Evolutionary conservation across 345 rosid genomes (phyloP).

Genomic region (Lepidium africanum): DNA sequence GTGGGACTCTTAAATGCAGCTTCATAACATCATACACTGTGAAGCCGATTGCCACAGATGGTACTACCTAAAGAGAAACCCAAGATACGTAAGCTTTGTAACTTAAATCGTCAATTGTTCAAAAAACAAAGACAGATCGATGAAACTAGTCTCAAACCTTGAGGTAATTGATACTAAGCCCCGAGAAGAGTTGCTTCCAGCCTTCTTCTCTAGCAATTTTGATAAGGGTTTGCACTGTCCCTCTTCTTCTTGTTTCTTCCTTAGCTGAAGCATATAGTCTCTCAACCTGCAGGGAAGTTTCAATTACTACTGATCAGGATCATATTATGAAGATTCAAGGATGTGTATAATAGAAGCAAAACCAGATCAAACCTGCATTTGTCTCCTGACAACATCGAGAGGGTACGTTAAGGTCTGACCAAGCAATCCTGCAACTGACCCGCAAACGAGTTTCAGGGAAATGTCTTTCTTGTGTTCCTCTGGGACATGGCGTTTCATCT

Average conservation of each 20-base stretch:
- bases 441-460: slow-evolving; percentile 64
- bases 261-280: slow-evolving; percentile 40
- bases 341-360: background rate
- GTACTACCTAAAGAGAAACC: slow-evolving; percentile 58
- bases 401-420: slow-evolving; percentile 97
- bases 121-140: background rate
- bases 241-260: slow-evolving; percentile 48
- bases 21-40: slow-evolving; percentile 89
- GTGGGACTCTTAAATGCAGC: slow-evolving; percentile 66
- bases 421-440: slow-evolving; percentile 80
- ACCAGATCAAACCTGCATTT: slow-evolving; percentile 66
- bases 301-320: background rate
- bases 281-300: slow-evolving; percentile 48
- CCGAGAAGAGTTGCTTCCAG: slow-evolving; percentile 96
- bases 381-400: slow-evolving; percentile 96
- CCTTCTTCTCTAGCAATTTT: slow-evolving; percentile 67
- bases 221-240: slow-evolving; percentile 58
- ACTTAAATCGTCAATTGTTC: background rate
- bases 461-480: slow-evolving; percentile 66
- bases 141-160: slow-evolving; percentile 40
- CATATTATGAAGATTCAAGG: background rate
- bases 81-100: background rate
- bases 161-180: slow-evolving; percentile 84
- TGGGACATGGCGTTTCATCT: slow-evolving; percentile 87
- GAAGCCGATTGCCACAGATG: slow-evolving; percentile 92